phyloP scores from a whole-genome alignment of 1,284 basidiomycete species.

The Coniferiporia weirii region DNA sequence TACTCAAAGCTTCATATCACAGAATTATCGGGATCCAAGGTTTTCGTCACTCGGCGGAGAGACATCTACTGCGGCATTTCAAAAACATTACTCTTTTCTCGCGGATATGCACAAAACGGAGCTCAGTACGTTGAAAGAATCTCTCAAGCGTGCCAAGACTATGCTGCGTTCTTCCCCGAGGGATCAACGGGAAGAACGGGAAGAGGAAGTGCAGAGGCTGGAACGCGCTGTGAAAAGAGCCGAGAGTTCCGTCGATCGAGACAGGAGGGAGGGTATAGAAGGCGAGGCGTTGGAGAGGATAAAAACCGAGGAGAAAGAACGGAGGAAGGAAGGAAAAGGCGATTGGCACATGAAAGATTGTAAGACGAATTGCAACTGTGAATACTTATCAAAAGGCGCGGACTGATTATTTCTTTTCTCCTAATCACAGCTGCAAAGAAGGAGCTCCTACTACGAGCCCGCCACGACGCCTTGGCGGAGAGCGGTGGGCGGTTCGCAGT shows the following conservation, averaged over 20 bases:
- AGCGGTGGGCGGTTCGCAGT: conserved; percentile 76
- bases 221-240: conserved; percentile 74
- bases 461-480: conserved; percentile 71
- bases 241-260: conserved; percentile 75
- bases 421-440: conserved; percentile 66
- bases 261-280: conserved; percentile 67
- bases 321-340: conserved; percentile 71
- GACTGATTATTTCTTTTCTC: not conserved
- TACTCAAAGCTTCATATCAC: conserved; percentile 4
- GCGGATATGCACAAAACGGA: conserved; percentile 66
- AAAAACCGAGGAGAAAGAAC: conserved; percentile 69
- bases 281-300: conserved; percentile 55
- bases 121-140: conserved; percentile 58
- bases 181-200: conserved; percentile 57
- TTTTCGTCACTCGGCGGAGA: conserved; percentile 78
- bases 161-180: conserved; percentile 60
- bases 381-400: not conserved
- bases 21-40: conserved; percentile 86
- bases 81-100: conserved; percentile 77
- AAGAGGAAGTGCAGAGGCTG: conserved; percentile 69
- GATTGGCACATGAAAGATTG: conserved; percentile 87
- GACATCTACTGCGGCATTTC: conserved; percentile 65
- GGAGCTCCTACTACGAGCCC: conserved; percentile 64
- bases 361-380: conserved; percentile 3
- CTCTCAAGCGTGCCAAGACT: conserved; percentile 66